Conservation (phyloP, 2,329 filamentous ascomycete genomes). For the Apiospora phragmitis region DNA sequence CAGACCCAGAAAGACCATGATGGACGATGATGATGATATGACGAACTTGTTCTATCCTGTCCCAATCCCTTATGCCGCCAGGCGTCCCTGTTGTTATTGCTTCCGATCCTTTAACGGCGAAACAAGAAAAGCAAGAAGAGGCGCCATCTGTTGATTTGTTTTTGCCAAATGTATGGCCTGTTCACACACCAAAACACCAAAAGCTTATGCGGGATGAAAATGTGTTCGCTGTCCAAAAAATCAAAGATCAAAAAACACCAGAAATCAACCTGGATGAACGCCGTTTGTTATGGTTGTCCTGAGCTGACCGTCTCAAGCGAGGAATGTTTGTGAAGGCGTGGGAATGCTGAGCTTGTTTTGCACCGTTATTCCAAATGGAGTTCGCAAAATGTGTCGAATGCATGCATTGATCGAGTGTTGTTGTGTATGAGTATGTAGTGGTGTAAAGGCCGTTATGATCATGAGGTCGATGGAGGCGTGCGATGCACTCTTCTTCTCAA, state of each 20-base stretch:
- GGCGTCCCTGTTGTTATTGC: neutral
- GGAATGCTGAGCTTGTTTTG: neutral
- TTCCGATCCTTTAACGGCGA: conserved; percentile 4
- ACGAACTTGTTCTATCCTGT: neutral
- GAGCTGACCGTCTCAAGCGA: neutral
- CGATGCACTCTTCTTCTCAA: neutral
- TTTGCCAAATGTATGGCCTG: neutral
- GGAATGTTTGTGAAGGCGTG: conserved; percentile 4
- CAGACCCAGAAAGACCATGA: neutral
- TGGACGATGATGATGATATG: neutral
- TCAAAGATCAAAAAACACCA: neutral
- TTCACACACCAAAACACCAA: neutral
- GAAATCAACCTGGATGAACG: neutral
- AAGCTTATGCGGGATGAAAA: neutral
- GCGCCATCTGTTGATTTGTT: neutral
- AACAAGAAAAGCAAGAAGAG: neutral
- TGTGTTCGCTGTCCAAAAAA: neutral
- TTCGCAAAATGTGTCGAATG: neutral
- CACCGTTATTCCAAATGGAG: neutral
- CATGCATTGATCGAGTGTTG: neutral
- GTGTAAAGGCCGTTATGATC: neutral
- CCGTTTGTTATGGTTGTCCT: neutral
- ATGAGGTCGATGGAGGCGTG: neutral
- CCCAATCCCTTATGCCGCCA: neutral
- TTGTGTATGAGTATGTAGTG: neutral